These are phyloP conservation scores for Aspergillus cejpii DNA, from an alignment of 2,329 filamentous ascomycete genomes.

Conservation along the genomic window DNA sequence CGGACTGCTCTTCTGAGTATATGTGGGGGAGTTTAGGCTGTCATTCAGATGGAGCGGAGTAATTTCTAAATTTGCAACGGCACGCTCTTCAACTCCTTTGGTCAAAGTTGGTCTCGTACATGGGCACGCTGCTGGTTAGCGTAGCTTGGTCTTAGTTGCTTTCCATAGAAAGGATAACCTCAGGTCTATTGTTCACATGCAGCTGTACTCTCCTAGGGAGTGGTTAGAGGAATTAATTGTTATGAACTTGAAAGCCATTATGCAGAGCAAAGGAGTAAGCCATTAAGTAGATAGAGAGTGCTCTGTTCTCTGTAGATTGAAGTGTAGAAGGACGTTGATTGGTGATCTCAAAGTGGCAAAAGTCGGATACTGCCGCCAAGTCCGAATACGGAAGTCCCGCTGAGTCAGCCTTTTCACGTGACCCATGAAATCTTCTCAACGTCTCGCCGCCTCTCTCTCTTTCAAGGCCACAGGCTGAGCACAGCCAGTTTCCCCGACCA, in stretches of 20 bases:
- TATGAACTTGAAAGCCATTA: too few relatives aligned
- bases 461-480: conserved; percentile 30
- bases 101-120: not conserved
- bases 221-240: too few relatives aligned
- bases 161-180: too few relatives aligned
- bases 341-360: too few relatives aligned
- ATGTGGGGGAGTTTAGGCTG: not conserved
- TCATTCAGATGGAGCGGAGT: not conserved
- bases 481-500: conserved; percentile 35
- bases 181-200: too few relatives aligned
- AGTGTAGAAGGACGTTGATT: too few relatives aligned
- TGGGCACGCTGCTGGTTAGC: not conserved
- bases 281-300: too few relatives aligned
- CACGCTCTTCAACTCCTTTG: not conserved
- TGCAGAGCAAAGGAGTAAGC: too few relatives aligned
- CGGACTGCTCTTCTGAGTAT: not conserved
- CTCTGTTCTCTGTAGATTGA: too few relatives aligned
- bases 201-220: too few relatives aligned
- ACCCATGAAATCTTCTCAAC: conserved; percentile 30
- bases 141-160: not conserved
- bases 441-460: conserved; percentile 28
- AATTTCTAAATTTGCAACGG: not conserved
- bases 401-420: conserved; percentile 28
- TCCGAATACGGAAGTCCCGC: conserved; percentile 7
- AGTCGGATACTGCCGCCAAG: not conserved